These are phyloP conservation scores for Ophiostoma sp. DNA, from an alignment of 2,329 filamentous ascomycete species.

Conservation along the genomic window DNA sequence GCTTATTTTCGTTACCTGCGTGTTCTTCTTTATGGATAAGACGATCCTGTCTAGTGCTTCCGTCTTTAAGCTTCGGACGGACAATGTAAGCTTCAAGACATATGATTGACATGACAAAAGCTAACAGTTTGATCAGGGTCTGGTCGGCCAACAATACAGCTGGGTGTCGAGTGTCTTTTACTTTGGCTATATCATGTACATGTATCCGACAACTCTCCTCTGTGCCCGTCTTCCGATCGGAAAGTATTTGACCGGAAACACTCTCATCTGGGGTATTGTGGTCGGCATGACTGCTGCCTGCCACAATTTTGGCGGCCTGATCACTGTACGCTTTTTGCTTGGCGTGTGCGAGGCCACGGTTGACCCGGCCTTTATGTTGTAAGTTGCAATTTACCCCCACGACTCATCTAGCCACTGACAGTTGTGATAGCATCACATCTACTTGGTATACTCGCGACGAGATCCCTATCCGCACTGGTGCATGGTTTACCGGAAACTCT, in stretches of 20 bases:
- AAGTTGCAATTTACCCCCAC: neutral
- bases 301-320: conserved; percentile 9
- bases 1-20: conserved; percentile 1
- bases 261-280: conserved; percentile 1
- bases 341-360: conserved; percentile 5
- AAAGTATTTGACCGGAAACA: conserved; percentile 9
- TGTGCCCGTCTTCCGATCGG: conserved; percentile 9
- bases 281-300: conserved; percentile 4
- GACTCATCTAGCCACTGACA: neutral
- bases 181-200: conserved; percentile 13
- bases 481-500: conserved; percentile 11
- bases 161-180: conserved; percentile 13
- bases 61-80: neutral
- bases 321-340: neutral
- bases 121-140: neutral
- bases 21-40: conserved; percentile 13
- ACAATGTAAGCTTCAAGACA: neutral
- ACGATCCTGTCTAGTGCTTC: conserved; percentile 10
- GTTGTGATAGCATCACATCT: neutral
- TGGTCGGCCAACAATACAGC: conserved; percentile 12
- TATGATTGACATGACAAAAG: too few relatives aligned
- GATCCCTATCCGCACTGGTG: conserved; percentile 6
- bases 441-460: conserved; percentile 14
- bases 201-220: conserved; percentile 7
- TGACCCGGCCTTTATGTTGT: conserved; percentile 12